Percentiles rank a stretch among this genome's conserved stretches.
Conservation (phyloP, 176 grass and related monocot species). For the Musa acuminata region DNA sequence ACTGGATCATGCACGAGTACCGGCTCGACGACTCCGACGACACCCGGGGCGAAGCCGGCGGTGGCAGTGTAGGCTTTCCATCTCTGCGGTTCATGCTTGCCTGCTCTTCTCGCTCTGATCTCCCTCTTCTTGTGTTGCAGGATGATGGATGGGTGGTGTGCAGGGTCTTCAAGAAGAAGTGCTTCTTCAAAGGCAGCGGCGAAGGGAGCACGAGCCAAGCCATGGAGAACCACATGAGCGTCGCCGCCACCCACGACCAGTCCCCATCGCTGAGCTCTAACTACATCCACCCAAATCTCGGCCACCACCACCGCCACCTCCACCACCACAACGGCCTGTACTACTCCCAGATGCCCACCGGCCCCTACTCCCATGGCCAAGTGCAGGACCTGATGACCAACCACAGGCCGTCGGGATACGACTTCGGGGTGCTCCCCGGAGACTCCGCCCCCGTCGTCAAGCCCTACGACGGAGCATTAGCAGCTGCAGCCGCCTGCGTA, state of each 20-base stretch:
- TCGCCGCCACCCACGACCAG: neutral
- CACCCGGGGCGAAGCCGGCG: conserved; percentile 18
- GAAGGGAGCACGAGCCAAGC: neutral
- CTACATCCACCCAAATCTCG: neutral
- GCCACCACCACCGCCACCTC: neutral
- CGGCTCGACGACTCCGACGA: conserved; percentile 64
- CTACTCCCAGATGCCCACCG: conserved; percentile 5
- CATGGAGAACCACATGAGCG: neutral
- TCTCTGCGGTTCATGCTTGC: too few relatives aligned
- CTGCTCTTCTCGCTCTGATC: too few relatives aligned
- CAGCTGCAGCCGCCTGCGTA: conserved; percentile 32
- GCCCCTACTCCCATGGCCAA: conserved; percentile 42
- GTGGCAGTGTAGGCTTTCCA: too few relatives aligned
- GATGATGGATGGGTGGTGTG: conserved; percentile 97
- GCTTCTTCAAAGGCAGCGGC: conserved; percentile 58
- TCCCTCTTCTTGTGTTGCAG: conserved; percentile 23
- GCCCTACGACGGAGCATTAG: conserved; percentile 26
- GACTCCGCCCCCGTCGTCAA: conserved; percentile 28
- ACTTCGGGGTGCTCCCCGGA: conserved; percentile 59
- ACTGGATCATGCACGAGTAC: conserved; percentile 60
- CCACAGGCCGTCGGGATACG: conserved; percentile 52
- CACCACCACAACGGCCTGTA: neutral
- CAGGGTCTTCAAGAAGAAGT: conserved; percentile 99
- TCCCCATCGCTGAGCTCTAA: conserved; percentile 8
- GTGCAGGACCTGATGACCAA: conserved; percentile 95